Conservation (phyloP, 2,329 filamentous ascomycete species). For the Ascochyta pisi region DNA sequence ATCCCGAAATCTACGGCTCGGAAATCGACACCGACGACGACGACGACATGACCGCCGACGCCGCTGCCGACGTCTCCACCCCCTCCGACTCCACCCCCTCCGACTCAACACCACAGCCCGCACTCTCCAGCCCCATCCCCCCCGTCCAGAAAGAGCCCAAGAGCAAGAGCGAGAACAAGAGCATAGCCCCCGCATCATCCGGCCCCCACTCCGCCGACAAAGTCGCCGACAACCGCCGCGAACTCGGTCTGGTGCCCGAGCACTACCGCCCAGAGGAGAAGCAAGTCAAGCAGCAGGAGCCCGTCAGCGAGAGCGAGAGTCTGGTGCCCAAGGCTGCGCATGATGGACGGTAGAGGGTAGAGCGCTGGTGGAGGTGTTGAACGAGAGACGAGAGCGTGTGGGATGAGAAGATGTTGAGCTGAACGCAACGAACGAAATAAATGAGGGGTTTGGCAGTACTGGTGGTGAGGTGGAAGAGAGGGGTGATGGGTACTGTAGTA, state of each 20-base stretch:
- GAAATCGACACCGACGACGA: constrained; percentile 84
- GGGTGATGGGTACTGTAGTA: too few species aligned
- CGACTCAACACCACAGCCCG: constrained; percentile 2
- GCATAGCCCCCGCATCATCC: constrained; percentile 10
- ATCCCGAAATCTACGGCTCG: constrained; percentile 91
- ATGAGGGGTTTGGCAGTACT: too few species aligned
- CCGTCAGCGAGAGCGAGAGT: constrained; percentile 55
- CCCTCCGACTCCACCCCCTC: not conserved
- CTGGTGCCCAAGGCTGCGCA: constrained; percentile 60
- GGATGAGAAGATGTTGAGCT: too few species aligned
- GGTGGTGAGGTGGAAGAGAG: too few species aligned
- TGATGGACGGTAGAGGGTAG: constrained; percentile 40
- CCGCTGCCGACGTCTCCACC: constrained; percentile 6
- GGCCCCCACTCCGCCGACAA: constrained; percentile 20
- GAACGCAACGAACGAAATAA: too few species aligned
- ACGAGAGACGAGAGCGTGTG: too few species aligned
- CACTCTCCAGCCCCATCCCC: not conserved
- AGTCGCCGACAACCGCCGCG: constrained; percentile 17
- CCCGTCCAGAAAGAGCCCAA: constrained; percentile 3
- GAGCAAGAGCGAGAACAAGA: constrained; percentile 15
- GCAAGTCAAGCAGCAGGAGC: constrained; percentile 23
- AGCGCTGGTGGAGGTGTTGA: not conserved
- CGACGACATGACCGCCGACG: constrained; percentile 52
- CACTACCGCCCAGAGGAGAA: constrained; percentile 27
- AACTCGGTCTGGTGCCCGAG: constrained; percentile 27